Conservation (phyloP, 1,284 basidiomycete species). For the Trametes sp. region DNA sequence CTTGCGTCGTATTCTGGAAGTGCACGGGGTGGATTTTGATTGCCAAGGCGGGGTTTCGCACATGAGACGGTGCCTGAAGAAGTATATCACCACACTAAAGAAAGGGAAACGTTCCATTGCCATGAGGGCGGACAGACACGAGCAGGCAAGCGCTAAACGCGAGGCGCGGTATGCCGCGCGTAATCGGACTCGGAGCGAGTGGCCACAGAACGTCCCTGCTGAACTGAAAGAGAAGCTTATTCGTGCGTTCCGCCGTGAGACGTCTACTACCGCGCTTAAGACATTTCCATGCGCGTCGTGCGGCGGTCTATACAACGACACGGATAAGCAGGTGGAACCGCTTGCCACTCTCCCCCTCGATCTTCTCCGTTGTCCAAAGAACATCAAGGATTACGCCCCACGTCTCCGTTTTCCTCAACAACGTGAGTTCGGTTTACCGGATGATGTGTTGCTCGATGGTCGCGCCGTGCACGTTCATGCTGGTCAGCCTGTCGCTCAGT, state of each 20-base stretch:
- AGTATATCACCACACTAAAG: neutral
- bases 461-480: neutral
- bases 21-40: neutral
- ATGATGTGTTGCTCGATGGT: neutral
- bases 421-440: neutral
- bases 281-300: neutral
- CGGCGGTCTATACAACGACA: neutral
- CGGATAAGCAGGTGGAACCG: neutral
- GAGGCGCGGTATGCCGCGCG: neutral
- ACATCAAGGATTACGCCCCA: neutral
- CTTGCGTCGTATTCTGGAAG: no score
- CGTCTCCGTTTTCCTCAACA: neutral
- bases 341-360: neutral
- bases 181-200: neutral
- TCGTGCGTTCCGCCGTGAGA: neutral
- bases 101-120: neutral
- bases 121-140: no score
- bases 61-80: neutral
- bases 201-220: neutral
- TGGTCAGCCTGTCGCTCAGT: neutral
- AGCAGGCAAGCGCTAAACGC: no score
- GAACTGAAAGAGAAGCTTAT: neutral
- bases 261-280: neutral
- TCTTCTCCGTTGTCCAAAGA: neutral
- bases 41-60: neutral